Percentiles rank a stretch among this genome's conserved stretches.
Evolutionary conservation across 345 rosid genomes (phyloP).

Genomic region (rapeseed (Brassica napus)): DNA sequence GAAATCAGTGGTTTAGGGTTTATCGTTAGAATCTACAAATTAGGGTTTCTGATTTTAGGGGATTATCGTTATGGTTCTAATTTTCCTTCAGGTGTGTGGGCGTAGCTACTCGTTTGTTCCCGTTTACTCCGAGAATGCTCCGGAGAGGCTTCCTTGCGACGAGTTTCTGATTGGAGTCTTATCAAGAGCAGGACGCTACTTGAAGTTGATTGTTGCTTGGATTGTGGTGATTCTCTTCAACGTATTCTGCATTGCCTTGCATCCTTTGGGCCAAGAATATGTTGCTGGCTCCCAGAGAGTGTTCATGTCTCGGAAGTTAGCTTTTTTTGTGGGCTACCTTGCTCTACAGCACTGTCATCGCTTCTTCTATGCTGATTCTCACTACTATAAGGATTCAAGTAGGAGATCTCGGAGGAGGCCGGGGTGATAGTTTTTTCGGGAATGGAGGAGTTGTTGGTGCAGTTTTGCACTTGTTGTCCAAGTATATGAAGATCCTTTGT

Average conservation of each 20-base stretch:
- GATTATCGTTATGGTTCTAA: background rate
- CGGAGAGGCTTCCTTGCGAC: constrained; percentile 17
- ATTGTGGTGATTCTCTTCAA: constrained; percentile 7
- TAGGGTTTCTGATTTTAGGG: background rate
- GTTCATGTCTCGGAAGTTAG: background rate
- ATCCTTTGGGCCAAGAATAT: background rate
- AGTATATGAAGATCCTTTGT: constrained; percentile 13
- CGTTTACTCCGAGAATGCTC: constrained; percentile 27
- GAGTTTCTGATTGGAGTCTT: constrained; percentile 10
- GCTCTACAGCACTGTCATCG: background rate
- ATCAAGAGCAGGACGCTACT: background rate
- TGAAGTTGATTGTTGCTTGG: background rate
- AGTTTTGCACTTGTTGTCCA: background rate
- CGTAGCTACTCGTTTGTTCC: constrained; percentile 18
- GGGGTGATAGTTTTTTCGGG: background rate
- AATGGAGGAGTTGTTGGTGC: too few relatives aligned
- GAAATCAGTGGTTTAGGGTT: too few relatives aligned
- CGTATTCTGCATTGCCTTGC: background rate
- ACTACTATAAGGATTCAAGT: background rate
- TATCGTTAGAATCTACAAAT: too few relatives aligned
- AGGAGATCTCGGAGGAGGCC: background rate
- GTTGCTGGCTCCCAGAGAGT: background rate
- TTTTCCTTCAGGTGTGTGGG: constrained; percentile 17
- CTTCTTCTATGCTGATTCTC: background rate
- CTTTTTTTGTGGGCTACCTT: background rate